A percentile compares a stretch with the other conserved stretches of the same genome.
phyloP scores from a whole-genome alignment of 331 rosid species.

The Malus hybrid region DNA sequence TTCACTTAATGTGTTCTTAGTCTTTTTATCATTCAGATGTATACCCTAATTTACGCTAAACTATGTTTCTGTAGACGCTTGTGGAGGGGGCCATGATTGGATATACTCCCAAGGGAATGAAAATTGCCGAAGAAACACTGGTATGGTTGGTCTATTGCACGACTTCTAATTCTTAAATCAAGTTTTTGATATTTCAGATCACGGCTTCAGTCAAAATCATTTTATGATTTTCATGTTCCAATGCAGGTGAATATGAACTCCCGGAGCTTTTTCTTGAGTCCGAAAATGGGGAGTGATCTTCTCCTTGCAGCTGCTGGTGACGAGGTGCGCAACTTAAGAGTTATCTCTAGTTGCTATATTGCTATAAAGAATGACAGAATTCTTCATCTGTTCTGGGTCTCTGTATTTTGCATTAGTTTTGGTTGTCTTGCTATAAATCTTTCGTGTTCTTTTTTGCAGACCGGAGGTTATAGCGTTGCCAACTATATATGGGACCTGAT shows the following conservation, averaged over 20 bases:
- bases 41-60: neutral
- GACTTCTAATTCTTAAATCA: neutral
- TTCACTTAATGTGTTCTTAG: too few species aligned
- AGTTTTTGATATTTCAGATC: neutral
- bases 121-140: constrained; percentile 71
- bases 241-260: constrained; percentile 54
- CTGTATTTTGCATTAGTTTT: neutral
- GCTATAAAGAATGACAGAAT: neutral
- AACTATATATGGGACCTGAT: constrained; percentile 89
- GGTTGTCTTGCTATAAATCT: neutral
- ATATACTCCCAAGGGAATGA: constrained; percentile 83
- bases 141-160: constrained; percentile 32
- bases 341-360: constrained; percentile 1
- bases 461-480: constrained; percentile 81
- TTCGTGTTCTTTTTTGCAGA: constrained; percentile 27
- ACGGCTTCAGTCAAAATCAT: neutral
- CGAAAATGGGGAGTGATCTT: constrained; percentile 58
- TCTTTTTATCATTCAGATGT: neutral
- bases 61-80: constrained; percentile 50
- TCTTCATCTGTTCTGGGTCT: neutral
- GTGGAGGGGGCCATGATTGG: constrained; percentile 92
- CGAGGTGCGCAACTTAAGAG: constrained; percentile 39
- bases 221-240: neutral
- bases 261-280: constrained; percentile 45
- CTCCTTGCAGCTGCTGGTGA: constrained; percentile 76